Conservation (phyloP, 805 yeast genomes). For the Zygosaccharomyces siamensis region DNA sequence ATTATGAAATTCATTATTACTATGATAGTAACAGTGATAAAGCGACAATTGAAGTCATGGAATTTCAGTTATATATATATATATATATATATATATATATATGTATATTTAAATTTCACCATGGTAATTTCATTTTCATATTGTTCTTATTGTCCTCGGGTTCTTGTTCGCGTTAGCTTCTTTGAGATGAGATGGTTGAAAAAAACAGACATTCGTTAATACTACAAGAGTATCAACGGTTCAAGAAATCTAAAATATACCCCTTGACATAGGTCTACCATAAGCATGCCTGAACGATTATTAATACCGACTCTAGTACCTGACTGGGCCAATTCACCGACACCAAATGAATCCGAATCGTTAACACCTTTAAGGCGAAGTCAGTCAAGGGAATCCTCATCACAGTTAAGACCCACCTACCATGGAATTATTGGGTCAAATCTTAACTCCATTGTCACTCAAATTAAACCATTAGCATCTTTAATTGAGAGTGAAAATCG, state of each 20-base stretch:
- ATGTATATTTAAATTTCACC: neutral
- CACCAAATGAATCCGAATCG: neutral
- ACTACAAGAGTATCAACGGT: neutral
- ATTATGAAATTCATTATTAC: neutral
- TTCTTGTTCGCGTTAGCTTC: neutral
- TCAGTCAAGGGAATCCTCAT: slow-evolving; percentile 1
- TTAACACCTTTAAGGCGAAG: slow-evolving; percentile 1
- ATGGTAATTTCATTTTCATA: neutral
- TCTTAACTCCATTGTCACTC: slow-evolving; percentile 7
- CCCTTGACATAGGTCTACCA: neutral
- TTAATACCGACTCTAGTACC: slow-evolving; percentile 10
- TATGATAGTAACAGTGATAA: too few relatives aligned
- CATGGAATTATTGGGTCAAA: slow-evolving; percentile 19
- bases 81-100: neutral
- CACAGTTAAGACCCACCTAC: slow-evolving; percentile 13
- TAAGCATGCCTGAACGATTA: slow-evolving; percentile 1
- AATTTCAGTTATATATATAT: neutral
- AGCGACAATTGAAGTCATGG: neutral
- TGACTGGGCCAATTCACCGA: slow-evolving; percentile 2
- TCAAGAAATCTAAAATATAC: neutral
- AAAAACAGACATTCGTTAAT: neutral
- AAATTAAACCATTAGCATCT: slow-evolving; percentile 13
- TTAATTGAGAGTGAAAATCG: slow-evolving; percentile 4
- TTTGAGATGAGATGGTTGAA: neutral
- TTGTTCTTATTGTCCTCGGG: neutral